phyloP scores from a whole-genome alignment of 345 rosid species.

The Aurinia saxatilis region DNA sequence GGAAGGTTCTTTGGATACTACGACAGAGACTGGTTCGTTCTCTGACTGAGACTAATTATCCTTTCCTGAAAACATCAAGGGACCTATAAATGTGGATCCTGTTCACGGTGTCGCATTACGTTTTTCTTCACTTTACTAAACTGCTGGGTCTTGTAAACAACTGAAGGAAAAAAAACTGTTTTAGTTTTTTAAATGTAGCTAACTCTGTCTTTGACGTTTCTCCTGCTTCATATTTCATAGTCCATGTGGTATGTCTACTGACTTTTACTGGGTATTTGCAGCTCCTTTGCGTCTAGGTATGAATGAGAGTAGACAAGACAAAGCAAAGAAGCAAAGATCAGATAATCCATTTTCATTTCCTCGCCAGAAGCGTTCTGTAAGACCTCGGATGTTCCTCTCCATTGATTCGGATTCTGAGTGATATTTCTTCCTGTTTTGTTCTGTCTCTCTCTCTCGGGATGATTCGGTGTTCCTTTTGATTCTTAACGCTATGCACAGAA shows the following conservation, averaged over 20 bases:
- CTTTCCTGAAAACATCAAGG: background rate
- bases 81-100: background rate
- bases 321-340: slow-evolving; percentile 60
- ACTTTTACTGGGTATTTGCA: slow-evolving; percentile 35
- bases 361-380: slow-evolving; percentile 82
- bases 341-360: slow-evolving; percentile 71
- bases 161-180: slow-evolving; percentile 5
- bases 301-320: slow-evolving; percentile 64
- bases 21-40: slow-evolving; percentile 77
- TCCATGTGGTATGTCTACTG: slow-evolving; percentile 8
- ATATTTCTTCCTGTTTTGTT: slow-evolving; percentile 19
- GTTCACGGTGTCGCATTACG: slow-evolving; percentile 4
- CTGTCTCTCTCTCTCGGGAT: slow-evolving; percentile 19
- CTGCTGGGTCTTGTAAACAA: slow-evolving; percentile 14
- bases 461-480: slow-evolving; percentile 32
- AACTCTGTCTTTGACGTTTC: background rate
- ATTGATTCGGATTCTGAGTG: slow-evolving; percentile 76
- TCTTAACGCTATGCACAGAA: slow-evolving; percentile 29
- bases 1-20: slow-evolving; percentile 43
- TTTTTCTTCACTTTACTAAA: background rate
- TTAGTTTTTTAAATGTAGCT: background rate
- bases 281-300: slow-evolving; percentile 74
- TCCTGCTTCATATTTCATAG: background rate
- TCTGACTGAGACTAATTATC: slow-evolving; percentile 15
- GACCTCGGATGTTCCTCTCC: slow-evolving; percentile 66